Evolutionary conservation across 495 filamentous ascomycete species (phyloP), one percentile per base, ranked within the genome.

Genomic region (Recurvomyces mirabilis): DNA sequence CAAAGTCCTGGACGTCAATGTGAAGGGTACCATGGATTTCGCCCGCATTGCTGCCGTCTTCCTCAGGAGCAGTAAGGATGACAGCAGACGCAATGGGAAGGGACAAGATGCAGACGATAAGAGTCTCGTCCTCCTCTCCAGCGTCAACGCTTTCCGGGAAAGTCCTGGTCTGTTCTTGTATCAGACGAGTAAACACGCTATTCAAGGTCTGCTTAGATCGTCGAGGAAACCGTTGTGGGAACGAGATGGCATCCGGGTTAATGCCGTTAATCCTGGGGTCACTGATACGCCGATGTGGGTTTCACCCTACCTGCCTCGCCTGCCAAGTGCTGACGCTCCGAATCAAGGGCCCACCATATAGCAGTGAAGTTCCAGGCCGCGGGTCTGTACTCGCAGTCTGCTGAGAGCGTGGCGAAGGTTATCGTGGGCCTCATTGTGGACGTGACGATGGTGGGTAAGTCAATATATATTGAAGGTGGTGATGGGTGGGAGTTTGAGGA

Each of bases 161-260:
- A 64, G 59, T 15, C 65, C 67, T 1, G 68, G 62, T 9, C 52
- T 67, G 0, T 65, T 67, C 39, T 46, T 68, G 30, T 74, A 76
- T 54, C 64, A 67, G 29, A 45, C 31, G 3, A 25, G 31, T 13
- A 45, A 45, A 19, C 42, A 45, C 22, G 42, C 31, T 5, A 19
- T 45, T 13, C 42, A 36, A 12, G 42, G 42, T 4, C 13, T 22
- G 3, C 23, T 45, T 5, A 13, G 42, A 23, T n/a, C 13, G 26
- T 7, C 18, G 3, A 10, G 42, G 14, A 45, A 45, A 22, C 29
- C 32, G 5, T 21, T 50, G n/a, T 37, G 25, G 19, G 37, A 38
- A 26, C 30, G 42, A 25, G 42, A 45, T 22, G 26, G 26, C 7
- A n/a, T 29, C 26, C 7, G 26, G 26, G n/a, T 29, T n/a, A 29